A percentile compares a stretch with the other conserved stretches of the same genome.
Evolutionary conservation across 768 basidiomycete species (phyloP).

Genomic region (Boletus bicolor): DNA sequence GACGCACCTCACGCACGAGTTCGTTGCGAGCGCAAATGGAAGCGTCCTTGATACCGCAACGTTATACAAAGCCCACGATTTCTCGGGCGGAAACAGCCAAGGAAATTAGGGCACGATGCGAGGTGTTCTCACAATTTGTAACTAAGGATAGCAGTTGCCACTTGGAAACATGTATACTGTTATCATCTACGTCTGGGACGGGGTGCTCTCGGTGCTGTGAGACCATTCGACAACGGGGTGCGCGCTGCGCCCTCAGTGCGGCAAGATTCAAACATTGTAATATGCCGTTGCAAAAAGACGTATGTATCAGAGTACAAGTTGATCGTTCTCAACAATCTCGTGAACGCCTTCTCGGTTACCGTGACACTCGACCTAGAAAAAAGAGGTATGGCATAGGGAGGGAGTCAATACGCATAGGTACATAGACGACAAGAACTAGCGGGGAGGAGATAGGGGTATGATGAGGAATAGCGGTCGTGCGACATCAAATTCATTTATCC

Average conservation of each 20-base stretch:
- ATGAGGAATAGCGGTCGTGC: neutral
- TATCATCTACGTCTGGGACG: neutral
- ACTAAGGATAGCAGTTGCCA: neutral
- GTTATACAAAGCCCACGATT: conserved; percentile 25
- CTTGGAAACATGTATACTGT: neutral
- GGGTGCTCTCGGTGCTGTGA: neutral
- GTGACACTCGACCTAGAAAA: neutral
- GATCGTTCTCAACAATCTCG: neutral
- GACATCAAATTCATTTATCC: conserved; percentile 10
- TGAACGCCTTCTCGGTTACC: neutral
- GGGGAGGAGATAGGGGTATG: neutral
- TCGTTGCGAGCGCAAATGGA: conserved; percentile 30
- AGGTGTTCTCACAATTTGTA: neutral
- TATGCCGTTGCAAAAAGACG: conserved; percentile 2
- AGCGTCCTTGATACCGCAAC: conserved; percentile 22
- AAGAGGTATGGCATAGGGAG: conserved; percentile 26
- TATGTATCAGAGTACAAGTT: conserved; percentile 1
- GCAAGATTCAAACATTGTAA: neutral
- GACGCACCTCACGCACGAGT: conserved; percentile 30
- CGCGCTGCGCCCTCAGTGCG: neutral
- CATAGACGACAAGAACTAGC: conserved; percentile 23
- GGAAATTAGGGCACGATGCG: neutral
- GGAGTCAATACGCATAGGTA: conserved; percentile 28
- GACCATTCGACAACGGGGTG: neutral
- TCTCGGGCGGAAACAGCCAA: neutral